Conservation (phyloP, 805 yeast genomes). For the Wickerhamiella allomyrinae region DNA sequence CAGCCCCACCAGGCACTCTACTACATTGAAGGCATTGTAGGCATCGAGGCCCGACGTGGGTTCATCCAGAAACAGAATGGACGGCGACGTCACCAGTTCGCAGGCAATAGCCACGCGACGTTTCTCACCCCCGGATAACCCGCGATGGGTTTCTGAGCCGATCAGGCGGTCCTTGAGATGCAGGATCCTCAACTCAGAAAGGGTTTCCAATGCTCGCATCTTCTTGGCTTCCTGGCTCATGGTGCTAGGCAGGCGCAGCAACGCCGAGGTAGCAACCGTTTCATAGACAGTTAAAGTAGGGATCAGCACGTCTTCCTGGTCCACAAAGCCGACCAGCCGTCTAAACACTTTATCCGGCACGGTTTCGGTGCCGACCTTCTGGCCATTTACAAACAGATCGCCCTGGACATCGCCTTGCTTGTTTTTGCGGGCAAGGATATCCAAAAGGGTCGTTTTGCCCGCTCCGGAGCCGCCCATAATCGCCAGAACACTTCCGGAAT, state of each 20-base stretch:
- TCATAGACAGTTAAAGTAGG: constrained; percentile 94
- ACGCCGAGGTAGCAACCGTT: constrained; percentile 83
- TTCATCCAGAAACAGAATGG: constrained; percentile 71
- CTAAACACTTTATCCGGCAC: constrained; percentile 33
- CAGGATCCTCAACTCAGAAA: constrained; percentile 70
- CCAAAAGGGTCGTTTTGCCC: constrained; percentile 88
- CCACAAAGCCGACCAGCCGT: constrained; percentile 81
- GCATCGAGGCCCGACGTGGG: constrained; percentile 95
- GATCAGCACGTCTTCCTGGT: constrained; percentile 81
- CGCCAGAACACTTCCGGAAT: constrained; percentile 82
- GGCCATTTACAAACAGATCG: constrained; percentile 63
- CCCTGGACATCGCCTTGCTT: constrained; percentile 64
- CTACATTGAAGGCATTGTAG: constrained; percentile 80
- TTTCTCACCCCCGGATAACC: constrained; percentile 88
- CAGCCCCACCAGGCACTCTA: constrained; percentile 67
- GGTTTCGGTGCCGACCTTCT: constrained; percentile 1
- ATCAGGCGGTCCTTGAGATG: constrained; percentile 72
- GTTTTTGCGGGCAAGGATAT: constrained; percentile 77
- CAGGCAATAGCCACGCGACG: constrained; percentile 88
- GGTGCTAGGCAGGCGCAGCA: constrained; percentile 66
- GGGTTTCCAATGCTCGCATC: constrained; percentile 67
- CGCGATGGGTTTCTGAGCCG: constrained; percentile 81
- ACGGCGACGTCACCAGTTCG: constrained; percentile 79
- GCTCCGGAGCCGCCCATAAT: constrained; percentile 99
- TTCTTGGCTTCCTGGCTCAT: constrained; percentile 67